These are phyloP conservation scores for Fonsecaea multimorphosa DNA, from an alignment of 2,329 filamentous ascomycete genomes.

Conservation along the genomic window DNA sequence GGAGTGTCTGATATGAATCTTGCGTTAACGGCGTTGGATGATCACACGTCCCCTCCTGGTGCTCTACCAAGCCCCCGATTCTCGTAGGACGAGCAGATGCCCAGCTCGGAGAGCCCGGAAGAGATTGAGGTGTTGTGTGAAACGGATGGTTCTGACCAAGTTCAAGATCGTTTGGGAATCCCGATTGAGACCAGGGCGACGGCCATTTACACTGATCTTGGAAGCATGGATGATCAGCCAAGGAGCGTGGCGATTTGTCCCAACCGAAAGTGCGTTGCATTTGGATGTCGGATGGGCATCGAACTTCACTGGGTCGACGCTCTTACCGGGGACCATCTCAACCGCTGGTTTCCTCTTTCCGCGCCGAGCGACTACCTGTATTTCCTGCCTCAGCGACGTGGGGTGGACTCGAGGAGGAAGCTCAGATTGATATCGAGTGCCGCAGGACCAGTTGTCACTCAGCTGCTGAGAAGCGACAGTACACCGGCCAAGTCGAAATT, in stretches of 20 bases:
- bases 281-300: constrained; percentile 67
- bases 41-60: constrained; percentile 3
- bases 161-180: constrained; percentile 9
- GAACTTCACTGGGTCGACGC: constrained; percentile 67
- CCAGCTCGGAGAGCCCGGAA: constrained; percentile 8
- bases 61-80: constrained; percentile 17
- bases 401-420: constrained; percentile 61
- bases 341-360: constrained; percentile 50
- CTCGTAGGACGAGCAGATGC: constrained; percentile 26
- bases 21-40: not conserved
- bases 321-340: constrained; percentile 48
- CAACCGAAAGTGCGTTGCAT: constrained; percentile 68
- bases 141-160: not conserved
- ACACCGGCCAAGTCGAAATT: constrained; percentile 37
- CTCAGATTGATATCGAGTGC: constrained; percentile 68
- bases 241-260: constrained; percentile 70
- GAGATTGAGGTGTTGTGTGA: not conserved
- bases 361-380: constrained; percentile 55
- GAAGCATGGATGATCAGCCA: constrained; percentile 66
- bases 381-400: constrained; percentile 63
- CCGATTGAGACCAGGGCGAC: constrained; percentile 31
- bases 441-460: constrained; percentile 39
- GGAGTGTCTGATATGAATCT: not conserved
- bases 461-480: constrained; percentile 34
- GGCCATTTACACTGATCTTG: constrained; percentile 57